Evolutionary conservation across 371 early-diverging fungal species (phyloP), one percentile per base, ranked within the genome.

Genomic region (Mortierella sp.): DNA sequence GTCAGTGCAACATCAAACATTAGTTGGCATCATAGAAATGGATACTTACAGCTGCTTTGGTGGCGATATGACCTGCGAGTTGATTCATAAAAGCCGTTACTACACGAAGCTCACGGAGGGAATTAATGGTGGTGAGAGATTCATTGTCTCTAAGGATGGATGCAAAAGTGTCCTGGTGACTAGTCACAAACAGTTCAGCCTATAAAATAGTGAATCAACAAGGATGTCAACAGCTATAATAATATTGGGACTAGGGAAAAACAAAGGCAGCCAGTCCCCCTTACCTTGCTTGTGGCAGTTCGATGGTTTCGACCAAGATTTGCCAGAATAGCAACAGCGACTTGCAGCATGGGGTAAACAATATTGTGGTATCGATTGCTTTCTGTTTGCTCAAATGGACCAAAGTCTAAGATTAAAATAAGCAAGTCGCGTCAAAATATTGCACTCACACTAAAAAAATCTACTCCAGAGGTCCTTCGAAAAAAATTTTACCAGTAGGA

Each of bases 271-370:
- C 4, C 15, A 15, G 10, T 10, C 8, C 1, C n/a, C 21, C 38
- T 38, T 73, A 82, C 83, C 74, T 82, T 82, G 70, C 59, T 69
- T 19, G 83, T 67, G 7, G 83, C 83, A 11, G 70, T 76, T 8
- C 77, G 76, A 41, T 82, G 83, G 53, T 73, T 82, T 8, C 83
- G 83, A 24, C 83, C 83, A 7, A 82, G 83, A 55, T 76, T 82
- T 19, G 83, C 60, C 66, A 82, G 40, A 33, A 82, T 76, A 3
- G 83, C 83, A 38, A 76, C 76, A 9, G 71, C 83, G 8, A 76
- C 83, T 57, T 82, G 83, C n/a, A 82, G 33, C 77, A 82, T 82
- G 0, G 83, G 83, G 19, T 76, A 82, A n/a, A 82, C 83, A 61
- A 76, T 70, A 57, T 82, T 82, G 61, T 82, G 83, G 63, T 82